Evolutionary conservation across 805 yeast genomes (phyloP), one percentile per base, ranked within the genome.

Genomic region (Clavispora santaluciae): DNA sequence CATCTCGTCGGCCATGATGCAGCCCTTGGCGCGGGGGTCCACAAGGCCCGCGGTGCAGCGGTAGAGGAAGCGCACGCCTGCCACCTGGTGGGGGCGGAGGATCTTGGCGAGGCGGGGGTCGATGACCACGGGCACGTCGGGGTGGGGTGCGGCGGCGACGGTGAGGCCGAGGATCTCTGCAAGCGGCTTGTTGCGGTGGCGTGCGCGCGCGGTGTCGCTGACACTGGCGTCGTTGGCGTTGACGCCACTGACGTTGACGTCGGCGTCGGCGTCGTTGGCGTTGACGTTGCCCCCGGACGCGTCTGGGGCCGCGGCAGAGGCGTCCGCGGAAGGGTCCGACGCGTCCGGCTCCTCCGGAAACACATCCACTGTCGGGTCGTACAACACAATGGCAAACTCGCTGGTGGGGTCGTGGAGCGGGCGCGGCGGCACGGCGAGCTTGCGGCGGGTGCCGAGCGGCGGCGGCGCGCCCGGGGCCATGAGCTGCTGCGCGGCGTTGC

Each of bases 1-100:
- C 97, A 89, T 89, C 61, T 86, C 97, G 64, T 89, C 97, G 0
- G 97, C 97, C 98, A 91, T 91, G 38, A 91, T 91, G 57, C 97
- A 91, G 3, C 99, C 99, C 55, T 84, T 79, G 0, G 97, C 97
- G 24, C 83, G 72, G 6, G 87, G 76, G 57, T 84, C 88, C 21
- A 83, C 76, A 24, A 90, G 63, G 0, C 99, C 99, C 1, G 96
- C 76, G 0, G 95, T 88, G 62, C 99, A 91, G 41, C 90, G 67
- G 55, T 89, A 93, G 43, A 93, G 65, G 58, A 93, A 93, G 59
- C 86, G 79, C 31, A 91, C 96, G 48, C 99, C 99, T 36, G 91
- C 95, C 4, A 93, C 81, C 61, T 93, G 99, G 69, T 93, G 99
- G 1, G 99, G 99, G 49, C 99, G 76, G 35, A 93, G 68, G 33